Evolutionary conservation across 1,139 yeast genomes (phyloP).

Genomic region (Lodderomyces pseudojiufengensis): DNA sequence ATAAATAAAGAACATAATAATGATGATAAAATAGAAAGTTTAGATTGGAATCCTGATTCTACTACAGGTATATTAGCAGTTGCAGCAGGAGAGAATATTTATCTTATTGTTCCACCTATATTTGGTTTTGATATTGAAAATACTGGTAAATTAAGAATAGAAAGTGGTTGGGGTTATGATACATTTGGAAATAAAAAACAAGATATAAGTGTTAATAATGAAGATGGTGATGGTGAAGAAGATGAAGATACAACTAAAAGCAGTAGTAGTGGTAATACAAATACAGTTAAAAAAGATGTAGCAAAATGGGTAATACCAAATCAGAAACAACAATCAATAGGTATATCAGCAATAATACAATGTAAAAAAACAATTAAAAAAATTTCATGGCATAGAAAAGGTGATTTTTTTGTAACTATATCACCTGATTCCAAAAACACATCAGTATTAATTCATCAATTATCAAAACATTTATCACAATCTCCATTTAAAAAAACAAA

Average conservation of each 20-base stretch:
- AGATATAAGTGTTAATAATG: slow-evolving; percentile 43
- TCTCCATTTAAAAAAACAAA: slow-evolving; percentile 92
- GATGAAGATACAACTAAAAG: slow-evolving; percentile 24
- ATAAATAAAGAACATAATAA: slow-evolving; percentile 54
- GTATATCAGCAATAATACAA: slow-evolving; percentile 69
- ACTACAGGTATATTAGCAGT: slow-evolving; percentile 75
- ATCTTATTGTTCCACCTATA: slow-evolving; percentile 81
- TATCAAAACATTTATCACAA: slow-evolving; percentile 94
- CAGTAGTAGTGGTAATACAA: too few species aligned
- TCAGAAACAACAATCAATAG: slow-evolving; percentile 55
- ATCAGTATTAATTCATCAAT: slow-evolving; percentile 89
- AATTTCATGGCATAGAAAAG: slow-evolving; percentile 94
- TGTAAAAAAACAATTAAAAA: slow-evolving; percentile 73
- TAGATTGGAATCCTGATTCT: slow-evolving; percentile 89
- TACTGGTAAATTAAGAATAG: slow-evolving; percentile 71
- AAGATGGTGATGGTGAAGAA: slow-evolving; percentile 34
- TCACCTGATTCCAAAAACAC: slow-evolving; percentile 88
- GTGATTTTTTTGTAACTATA: slow-evolving; percentile 93
- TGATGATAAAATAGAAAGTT: slow-evolving; percentile 68
- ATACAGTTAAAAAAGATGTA: slow-evolving; percentile 51
- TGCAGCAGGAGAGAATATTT: slow-evolving; percentile 77
- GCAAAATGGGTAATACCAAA: slow-evolving; percentile 88
- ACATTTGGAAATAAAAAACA: slow-evolving; percentile 59
- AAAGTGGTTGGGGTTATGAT: slow-evolving; percentile 90
- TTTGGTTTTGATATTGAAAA: slow-evolving; percentile 88